Percentiles rank a stretch among this genome's conserved stretches.
phyloP scores from a whole-genome alignment of 768 basidiomycete genomes.

The Cubamyces lactineus region DNA sequence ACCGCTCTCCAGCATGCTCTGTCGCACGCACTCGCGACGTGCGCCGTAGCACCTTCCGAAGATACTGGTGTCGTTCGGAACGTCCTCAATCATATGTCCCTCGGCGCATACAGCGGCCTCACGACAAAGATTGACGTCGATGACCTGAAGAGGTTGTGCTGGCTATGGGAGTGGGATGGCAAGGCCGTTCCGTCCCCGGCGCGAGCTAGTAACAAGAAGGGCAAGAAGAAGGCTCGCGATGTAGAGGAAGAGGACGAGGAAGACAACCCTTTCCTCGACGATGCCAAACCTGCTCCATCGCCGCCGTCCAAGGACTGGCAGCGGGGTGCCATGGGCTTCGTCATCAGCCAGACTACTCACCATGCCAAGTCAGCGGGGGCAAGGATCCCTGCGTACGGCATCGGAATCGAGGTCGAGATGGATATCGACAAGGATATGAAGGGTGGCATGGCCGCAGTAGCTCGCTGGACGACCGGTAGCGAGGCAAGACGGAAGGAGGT shows the following conservation, averaged over 20 bases:
- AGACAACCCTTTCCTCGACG: slow-evolving; percentile 54
- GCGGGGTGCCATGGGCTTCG: slow-evolving; percentile 78
- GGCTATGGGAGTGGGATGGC: slow-evolving; percentile 90
- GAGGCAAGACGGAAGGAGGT: slow-evolving; percentile 65
- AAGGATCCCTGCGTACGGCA: slow-evolving; percentile 78
- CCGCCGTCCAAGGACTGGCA: slow-evolving; percentile 63
- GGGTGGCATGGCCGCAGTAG: slow-evolving; percentile 87
- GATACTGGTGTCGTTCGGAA: slow-evolving; percentile 78
- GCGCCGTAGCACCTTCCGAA: slow-evolving; percentile 73
- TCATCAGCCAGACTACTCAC: slow-evolving; percentile 73
- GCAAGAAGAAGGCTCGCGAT: slow-evolving; percentile 13
- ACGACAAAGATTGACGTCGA: slow-evolving; percentile 64
- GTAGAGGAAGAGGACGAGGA: slow-evolving; percentile 28
- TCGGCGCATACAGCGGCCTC: slow-evolving; percentile 70
- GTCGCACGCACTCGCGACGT: slow-evolving; percentile 84
- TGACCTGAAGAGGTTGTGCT: slow-evolving; percentile 77
- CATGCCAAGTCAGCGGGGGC: slow-evolving; percentile 66
- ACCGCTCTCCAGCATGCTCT: slow-evolving; percentile 79
- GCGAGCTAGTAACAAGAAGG: slow-evolving; percentile 7
- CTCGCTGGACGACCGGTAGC: slow-evolving; percentile 78
- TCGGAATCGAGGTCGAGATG: slow-evolving; percentile 87
- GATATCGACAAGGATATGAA: slow-evolving; percentile 80
- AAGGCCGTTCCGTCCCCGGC: slow-evolving; percentile 39
- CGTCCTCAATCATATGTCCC: slow-evolving; percentile 76
- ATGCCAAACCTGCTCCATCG: slow-evolving; percentile 35